Evolutionary conservation across 345 rosid genomes (phyloP).

Genomic region (Nasturtium officinale): DNA sequence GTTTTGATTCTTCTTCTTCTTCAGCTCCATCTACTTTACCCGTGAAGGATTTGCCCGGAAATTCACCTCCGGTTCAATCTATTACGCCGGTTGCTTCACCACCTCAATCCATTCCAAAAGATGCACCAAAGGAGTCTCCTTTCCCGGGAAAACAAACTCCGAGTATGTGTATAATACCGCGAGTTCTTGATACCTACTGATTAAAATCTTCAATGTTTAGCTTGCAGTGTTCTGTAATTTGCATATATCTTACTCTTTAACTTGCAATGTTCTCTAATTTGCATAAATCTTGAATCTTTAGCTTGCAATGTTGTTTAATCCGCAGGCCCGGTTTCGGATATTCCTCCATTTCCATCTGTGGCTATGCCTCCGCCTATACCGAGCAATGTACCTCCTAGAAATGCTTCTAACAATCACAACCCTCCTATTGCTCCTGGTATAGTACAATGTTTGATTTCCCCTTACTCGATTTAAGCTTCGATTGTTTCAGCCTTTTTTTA

Average conservation of each 20-base stretch:
- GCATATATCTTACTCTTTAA: too few relatives aligned
- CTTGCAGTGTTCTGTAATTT: too few relatives aligned
- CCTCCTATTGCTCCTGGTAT: slow-evolving; percentile 44
- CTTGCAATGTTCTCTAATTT: neutral
- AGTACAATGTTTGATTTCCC: neutral
- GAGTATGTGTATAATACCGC: neutral
- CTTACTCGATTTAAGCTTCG: neutral
- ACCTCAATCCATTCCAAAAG: slow-evolving; percentile 28
- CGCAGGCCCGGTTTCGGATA: slow-evolving; percentile 39
- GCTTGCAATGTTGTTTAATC: slow-evolving; percentile 5
- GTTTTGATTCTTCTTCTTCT: slow-evolving; percentile 2
- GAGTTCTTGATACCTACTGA: neutral
- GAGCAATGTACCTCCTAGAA: slow-evolving; percentile 32
- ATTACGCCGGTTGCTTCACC: slow-evolving; percentile 35
- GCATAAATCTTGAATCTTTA: slow-evolving; percentile 8
- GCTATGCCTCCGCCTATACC: slow-evolving; percentile 39
- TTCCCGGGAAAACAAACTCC: slow-evolving; percentile 31
- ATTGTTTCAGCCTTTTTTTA: neutral
- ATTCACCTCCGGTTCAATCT: slow-evolving; percentile 33
- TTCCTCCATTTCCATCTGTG: slow-evolving; percentile 42
- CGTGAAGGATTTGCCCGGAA: slow-evolving; percentile 28
- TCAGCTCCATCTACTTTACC: slow-evolving; percentile 35
- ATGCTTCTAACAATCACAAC: slow-evolving; percentile 35
- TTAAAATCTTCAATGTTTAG: slow-evolving; percentile 13
- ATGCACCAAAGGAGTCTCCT: slow-evolving; percentile 42